These are phyloP conservation scores for Cytospora paraplurivora DNA, from an alignment of 2,329 filamentous ascomycete species.

Conservation along the genomic window DNA sequence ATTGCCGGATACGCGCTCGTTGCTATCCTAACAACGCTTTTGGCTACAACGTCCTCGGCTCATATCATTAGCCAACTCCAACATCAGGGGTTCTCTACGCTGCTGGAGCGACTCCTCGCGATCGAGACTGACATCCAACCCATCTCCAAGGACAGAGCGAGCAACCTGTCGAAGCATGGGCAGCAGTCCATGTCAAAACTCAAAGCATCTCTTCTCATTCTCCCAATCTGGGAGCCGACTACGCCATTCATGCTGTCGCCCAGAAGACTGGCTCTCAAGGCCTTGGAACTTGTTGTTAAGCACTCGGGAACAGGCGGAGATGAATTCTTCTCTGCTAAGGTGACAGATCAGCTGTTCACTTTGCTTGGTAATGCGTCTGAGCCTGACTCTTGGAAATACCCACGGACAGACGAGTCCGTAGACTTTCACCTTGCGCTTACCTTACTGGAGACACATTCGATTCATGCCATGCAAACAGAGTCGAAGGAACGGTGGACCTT, in stretches of 20 bases:
- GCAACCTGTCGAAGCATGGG: slow-evolving; percentile 68
- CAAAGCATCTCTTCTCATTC: slow-evolving; percentile 53
- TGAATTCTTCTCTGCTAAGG: slow-evolving; percentile 51
- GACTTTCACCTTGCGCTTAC: slow-evolving; percentile 49
- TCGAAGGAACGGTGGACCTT: slow-evolving; percentile 49
- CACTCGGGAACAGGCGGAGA: slow-evolving; percentile 52
- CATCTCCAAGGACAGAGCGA: slow-evolving; percentile 65
- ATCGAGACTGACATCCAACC: slow-evolving; percentile 57
- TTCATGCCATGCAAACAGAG: slow-evolving; percentile 49
- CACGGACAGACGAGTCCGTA: slow-evolving; percentile 38
- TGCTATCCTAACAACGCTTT: slow-evolving; percentile 64
- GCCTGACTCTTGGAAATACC: slow-evolving; percentile 41
- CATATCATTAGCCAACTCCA: slow-evolving; percentile 61
- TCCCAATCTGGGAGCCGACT: slow-evolving; percentile 62
- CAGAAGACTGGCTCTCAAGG: slow-evolving; percentile 64
- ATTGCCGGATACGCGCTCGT: slow-evolving; percentile 65
- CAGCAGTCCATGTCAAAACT: slow-evolving; percentile 59
- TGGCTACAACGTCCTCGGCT: slow-evolving; percentile 61
- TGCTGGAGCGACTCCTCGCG: slow-evolving; percentile 59
- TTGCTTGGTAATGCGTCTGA: slow-evolving; percentile 44
- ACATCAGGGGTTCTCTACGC: slow-evolving; percentile 53
- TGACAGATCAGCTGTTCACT: slow-evolving; percentile 52
- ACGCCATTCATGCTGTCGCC: slow-evolving; percentile 58
- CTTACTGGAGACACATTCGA: slow-evolving; percentile 56
- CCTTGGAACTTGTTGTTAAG: slow-evolving; percentile 59